These are phyloP conservation scores for Phytophthora sp. DNA, from an alignment of 352 stramenopile species.

Conservation along the genomic window DNA sequence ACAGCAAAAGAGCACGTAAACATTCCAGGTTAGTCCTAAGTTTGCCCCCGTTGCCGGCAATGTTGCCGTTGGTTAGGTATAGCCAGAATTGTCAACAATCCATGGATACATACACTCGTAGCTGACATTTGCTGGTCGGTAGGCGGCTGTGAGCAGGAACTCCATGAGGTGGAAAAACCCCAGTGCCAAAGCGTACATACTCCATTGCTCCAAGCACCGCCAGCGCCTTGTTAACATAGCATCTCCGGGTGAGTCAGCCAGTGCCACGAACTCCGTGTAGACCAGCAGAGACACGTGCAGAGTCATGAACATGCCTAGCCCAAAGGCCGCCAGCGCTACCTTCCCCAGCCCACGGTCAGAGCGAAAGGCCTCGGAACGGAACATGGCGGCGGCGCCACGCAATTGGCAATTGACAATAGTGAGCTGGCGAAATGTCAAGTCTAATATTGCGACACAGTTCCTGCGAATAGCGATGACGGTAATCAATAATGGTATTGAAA, in stretches of 20 bases:
- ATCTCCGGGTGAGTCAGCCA: slow-evolving; percentile 11
- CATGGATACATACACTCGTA: slow-evolving; percentile 75
- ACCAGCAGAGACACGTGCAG: slow-evolving; percentile 63
- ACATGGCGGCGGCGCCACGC: slow-evolving; percentile 43
- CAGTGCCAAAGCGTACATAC: slow-evolving; percentile 77
- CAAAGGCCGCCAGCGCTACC: slow-evolving; percentile 79
- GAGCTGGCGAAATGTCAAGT: slow-evolving; percentile 1
- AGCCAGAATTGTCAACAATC: not conserved
- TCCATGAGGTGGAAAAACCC: slow-evolving; percentile 87
- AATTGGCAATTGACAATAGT: slow-evolving; percentile 6
- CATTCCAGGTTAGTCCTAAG: not conserved
- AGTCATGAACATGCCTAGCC: slow-evolving; percentile 74
- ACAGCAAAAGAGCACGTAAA: slow-evolving; percentile 14
- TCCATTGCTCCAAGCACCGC: slow-evolving; percentile 70
- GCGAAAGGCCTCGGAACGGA: slow-evolving; percentile 78
- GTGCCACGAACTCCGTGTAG: slow-evolving; percentile 37
- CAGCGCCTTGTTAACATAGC: slow-evolving; percentile 38
- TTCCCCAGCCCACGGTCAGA: slow-evolving; percentile 77
- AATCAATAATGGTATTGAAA: not conserved
- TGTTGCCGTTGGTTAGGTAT: slow-evolving; percentile 13
- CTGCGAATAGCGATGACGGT: not conserved
- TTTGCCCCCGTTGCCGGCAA: slow-evolving; percentile 2
- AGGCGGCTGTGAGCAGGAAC: slow-evolving; percentile 84
- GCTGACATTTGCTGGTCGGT: slow-evolving; percentile 75
- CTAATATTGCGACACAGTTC: not conserved